These are phyloP conservation scores for Copromyces sp. DNA, from an alignment of 495 filamentous ascomycete genomes.

Conservation along the genomic window DNA sequence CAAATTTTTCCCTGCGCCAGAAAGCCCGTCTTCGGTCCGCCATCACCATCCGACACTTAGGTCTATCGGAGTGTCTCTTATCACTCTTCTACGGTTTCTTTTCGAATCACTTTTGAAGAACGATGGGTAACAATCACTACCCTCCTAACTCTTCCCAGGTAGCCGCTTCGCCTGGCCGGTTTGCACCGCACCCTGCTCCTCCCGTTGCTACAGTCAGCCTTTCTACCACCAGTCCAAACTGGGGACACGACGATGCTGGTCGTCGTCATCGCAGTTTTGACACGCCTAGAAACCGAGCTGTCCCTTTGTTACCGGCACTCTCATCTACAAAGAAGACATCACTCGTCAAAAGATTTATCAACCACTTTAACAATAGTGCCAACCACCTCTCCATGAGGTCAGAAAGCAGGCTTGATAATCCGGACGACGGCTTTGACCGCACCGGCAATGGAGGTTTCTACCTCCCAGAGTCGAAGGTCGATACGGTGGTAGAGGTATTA, in stretches of 20 bases:
- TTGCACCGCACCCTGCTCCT: not conserved
- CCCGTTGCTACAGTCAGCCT: not conserved
- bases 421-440: not conserved
- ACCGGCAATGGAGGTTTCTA: not conserved
- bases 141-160: not conserved
- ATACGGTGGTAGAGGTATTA: not conserved
- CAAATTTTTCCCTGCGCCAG: not conserved
- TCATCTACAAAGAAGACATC: not conserved
- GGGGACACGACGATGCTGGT: not conserved
- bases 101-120: not conserved
- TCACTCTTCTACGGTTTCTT: too few species aligned
- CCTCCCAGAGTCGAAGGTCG: not conserved
- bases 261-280: not conserved
- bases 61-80: not conserved
- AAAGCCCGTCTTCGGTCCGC: not conserved
- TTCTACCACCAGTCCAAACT: not conserved
- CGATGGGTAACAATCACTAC: not conserved
- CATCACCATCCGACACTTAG: not conserved
- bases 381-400: not conserved
- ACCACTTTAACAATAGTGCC: not conserved
- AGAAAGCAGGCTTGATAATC: not conserved
- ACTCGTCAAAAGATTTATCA: not conserved
- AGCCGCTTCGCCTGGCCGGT: not conserved
- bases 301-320: not conserved
- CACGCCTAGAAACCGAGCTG: not conserved